phyloP scores from a whole-genome alignment of 768 basidiomycete genomes.

The Crucibulum laeve region DNA sequence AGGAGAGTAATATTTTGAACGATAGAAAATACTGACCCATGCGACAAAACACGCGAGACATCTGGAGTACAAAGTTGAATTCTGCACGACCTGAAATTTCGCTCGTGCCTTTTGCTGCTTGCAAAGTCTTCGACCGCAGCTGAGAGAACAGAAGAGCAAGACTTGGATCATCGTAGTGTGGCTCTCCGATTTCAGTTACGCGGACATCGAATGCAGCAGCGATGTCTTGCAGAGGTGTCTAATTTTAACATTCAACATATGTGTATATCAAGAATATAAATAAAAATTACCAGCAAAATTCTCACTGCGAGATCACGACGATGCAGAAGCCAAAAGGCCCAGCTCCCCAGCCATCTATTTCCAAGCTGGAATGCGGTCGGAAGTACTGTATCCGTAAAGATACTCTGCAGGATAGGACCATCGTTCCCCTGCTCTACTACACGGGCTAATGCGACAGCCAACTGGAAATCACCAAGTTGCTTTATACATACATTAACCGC shows the following conservation, averaged over 20 bases:
- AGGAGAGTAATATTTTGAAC: background rate
- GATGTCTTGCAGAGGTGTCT: slow-evolving; percentile 79
- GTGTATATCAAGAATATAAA: background rate
- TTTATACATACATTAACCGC: slow-evolving; percentile 88
- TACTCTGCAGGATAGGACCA: slow-evolving; percentile 67
- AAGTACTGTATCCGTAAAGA: slow-evolving; percentile 72
- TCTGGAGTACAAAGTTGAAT: slow-evolving; percentile 94
- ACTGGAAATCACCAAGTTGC: slow-evolving; percentile 85
- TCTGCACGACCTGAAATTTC: slow-evolving; percentile 86
- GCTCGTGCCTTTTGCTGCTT: slow-evolving; percentile 89
- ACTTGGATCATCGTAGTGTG: slow-evolving; percentile 92
- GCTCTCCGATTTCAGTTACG: slow-evolving; percentile 69
- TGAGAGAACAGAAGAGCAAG: slow-evolving; percentile 88
- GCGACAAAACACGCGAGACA: slow-evolving; percentile 86
- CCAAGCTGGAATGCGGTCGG: slow-evolving; percentile 84
- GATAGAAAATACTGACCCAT: slow-evolving; percentile 67
- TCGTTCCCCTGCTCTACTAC: slow-evolving; percentile 79
- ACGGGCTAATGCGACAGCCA: slow-evolving; percentile 84
- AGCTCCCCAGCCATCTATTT: slow-evolving; percentile 90
- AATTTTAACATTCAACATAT: slow-evolving; percentile 1
- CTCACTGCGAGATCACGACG: slow-evolving; percentile 87
- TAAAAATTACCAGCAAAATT: slow-evolving; percentile 74
- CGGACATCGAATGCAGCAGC: slow-evolving; percentile 50
- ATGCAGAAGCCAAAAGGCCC: slow-evolving; percentile 95
- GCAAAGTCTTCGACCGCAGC: slow-evolving; percentile 84